Evolutionary conservation across 495 filamentous ascomycete genomes (phyloP).

Genomic region (Lasiosphaeria hispida): DNA sequence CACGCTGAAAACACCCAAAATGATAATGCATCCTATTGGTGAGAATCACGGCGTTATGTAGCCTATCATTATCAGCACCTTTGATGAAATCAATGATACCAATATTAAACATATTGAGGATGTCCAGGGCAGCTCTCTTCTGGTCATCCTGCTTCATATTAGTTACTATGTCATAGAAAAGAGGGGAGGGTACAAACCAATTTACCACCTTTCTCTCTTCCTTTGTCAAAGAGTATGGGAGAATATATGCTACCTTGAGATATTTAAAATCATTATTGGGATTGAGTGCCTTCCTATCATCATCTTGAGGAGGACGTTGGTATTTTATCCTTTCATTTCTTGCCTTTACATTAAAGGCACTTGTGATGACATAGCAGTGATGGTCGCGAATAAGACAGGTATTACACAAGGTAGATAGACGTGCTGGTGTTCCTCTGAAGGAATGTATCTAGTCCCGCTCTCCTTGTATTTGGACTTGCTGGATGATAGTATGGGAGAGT

Average conservation of each 20-base stretch:
- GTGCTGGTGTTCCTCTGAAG: conserved; percentile 21
- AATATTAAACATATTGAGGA: too few species aligned
- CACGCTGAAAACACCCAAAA: conserved; percentile 14
- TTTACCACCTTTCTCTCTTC: too few species aligned
- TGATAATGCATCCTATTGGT: conserved; percentile 6
- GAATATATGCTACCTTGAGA: conserved; percentile 18
- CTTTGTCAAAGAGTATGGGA: conserved; percentile 17
- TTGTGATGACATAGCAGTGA: conserved; percentile 19
- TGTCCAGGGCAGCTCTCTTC: too few species aligned
- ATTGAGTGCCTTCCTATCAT: conserved; percentile 14
- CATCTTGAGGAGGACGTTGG: conserved; percentile 13
- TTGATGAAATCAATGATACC: too few species aligned
- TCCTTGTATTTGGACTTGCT: conserved; percentile 18
- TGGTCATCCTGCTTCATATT: conserved; percentile 4
- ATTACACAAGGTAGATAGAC: conserved; percentile 6
- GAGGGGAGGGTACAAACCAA: too few species aligned
- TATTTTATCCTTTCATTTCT: neutral
- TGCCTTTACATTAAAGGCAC: conserved; percentile 7
- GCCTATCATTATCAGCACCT: conserved; percentile 14
- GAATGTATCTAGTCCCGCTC: conserved; percentile 2
- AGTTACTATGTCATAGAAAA: neutral
- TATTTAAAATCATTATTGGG: neutral
- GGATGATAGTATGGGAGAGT: conserved; percentile 18
- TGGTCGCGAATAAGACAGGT: conserved; percentile 20
- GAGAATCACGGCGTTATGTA: conserved; percentile 12